Percentiles rank a stretch among this genome's conserved stretches.
Conservation (phyloP, 768 basidiomycete species). For the Suillus occidentalis region DNA sequence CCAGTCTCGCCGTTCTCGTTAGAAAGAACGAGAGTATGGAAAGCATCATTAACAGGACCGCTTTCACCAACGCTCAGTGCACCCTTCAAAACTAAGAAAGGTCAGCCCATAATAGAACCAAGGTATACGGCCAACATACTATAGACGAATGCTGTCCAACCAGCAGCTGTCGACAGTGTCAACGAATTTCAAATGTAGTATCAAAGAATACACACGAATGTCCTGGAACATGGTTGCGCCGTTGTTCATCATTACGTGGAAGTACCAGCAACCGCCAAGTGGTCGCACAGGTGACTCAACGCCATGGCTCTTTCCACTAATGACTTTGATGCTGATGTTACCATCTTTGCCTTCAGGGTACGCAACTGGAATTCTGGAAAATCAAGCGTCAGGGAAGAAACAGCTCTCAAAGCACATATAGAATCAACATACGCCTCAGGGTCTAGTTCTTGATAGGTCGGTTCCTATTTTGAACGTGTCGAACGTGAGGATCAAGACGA, state of each 20-base stretch:
- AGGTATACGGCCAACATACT: slow-evolving; percentile 42
- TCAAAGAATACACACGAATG: slow-evolving; percentile 55
- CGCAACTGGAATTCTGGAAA: slow-evolving; percentile 63
- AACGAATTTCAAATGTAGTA: neutral
- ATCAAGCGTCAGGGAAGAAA: slow-evolving; percentile 6
- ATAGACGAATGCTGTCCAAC: slow-evolving; percentile 91
- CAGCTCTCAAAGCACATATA: neutral
- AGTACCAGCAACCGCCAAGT: slow-evolving; percentile 92
- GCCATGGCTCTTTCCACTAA: slow-evolving; percentile 87
- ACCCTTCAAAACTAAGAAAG: slow-evolving; percentile 44
- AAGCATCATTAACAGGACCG: slow-evolving; percentile 47
- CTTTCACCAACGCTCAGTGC: slow-evolving; percentile 58
- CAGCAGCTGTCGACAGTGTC: slow-evolving; percentile 47
- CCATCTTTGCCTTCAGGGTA: slow-evolving; percentile 72
- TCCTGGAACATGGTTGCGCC: slow-evolving; percentile 73
- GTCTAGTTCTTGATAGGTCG: slow-evolving; percentile 80
- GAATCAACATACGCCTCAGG: slow-evolving; percentile 50
- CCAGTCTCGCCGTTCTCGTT: slow-evolving; percentile 59
- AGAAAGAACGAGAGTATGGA: slow-evolving; percentile 86
- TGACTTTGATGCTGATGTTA: slow-evolving; percentile 72
- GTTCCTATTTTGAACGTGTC: slow-evolving; percentile 44
- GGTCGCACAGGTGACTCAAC: slow-evolving; percentile 86
- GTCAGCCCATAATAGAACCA: slow-evolving; percentile 5
- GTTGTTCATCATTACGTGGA: slow-evolving; percentile 71
- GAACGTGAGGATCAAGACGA: slow-evolving; percentile 7